These are phyloP conservation scores for Mortierella sp. DNA, from an alignment of 371 early-diverging fungal species.

Conservation along the genomic window DNA sequence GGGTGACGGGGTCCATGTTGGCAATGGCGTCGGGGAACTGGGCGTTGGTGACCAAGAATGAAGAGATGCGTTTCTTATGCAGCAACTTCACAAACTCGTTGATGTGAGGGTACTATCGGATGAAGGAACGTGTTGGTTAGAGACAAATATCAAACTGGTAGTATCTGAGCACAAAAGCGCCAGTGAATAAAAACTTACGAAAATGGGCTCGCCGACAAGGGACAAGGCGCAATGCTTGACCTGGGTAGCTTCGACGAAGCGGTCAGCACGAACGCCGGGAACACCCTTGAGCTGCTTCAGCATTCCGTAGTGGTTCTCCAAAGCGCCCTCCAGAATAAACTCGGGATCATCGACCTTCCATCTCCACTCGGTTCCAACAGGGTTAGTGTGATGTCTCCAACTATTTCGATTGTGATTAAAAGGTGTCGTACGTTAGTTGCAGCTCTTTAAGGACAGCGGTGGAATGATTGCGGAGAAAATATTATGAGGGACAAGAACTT, in stretches of 20 bases:
- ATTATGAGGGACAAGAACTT: not conserved
- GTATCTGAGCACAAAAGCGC: not conserved
- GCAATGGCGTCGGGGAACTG: constrained; percentile 84
- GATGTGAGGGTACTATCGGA: constrained; percentile 79
- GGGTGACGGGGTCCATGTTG: constrained; percentile 81
- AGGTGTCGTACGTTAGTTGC: not conserved
- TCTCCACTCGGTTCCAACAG: constrained; percentile 82
- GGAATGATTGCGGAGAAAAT: too few species aligned
- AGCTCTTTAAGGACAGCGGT: not conserved
- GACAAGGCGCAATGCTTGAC: constrained; percentile 83
- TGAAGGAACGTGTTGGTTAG: not conserved
- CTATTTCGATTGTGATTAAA: constrained; percentile 11
- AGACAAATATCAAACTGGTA: not conserved
- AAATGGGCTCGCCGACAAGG: constrained; percentile 85
- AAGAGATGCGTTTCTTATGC: constrained; percentile 79
- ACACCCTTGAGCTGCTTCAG: constrained; percentile 86
- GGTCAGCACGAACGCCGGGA: constrained; percentile 82
- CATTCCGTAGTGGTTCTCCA: constrained; percentile 85
- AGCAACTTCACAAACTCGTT: constrained; percentile 82
- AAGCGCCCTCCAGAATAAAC: constrained; percentile 79
- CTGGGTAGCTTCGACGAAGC: constrained; percentile 80
- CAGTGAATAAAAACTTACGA: constrained; percentile 57
- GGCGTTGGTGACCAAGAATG: constrained; percentile 88
- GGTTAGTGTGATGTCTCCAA: constrained; percentile 88
- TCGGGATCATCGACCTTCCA: constrained; percentile 87